Evolutionary conservation across 768 basidiomycete species (phyloP).

Genomic region (Phanerochaete sordida): DNA sequence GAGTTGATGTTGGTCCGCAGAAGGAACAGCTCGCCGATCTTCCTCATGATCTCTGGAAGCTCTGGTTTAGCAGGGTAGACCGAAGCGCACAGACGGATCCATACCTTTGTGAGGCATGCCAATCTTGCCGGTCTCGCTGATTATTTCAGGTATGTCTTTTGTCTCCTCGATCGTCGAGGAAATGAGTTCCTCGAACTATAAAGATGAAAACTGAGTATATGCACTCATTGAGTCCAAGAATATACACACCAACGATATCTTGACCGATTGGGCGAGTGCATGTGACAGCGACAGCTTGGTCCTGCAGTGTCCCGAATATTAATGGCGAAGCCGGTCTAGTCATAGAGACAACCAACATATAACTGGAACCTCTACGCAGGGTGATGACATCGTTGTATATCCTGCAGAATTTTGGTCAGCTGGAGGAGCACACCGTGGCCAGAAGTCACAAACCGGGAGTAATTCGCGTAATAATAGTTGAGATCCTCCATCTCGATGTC

Average conservation of each 20-base stretch:
- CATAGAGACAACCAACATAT: conserved; percentile 63
- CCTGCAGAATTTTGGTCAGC: conserved; percentile 31
- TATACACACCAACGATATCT: conserved; percentile 77
- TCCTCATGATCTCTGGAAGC: conserved; percentile 86
- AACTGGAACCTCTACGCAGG: conserved; percentile 88
- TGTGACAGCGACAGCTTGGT: conserved; percentile 94
- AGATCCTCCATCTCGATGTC: conserved; percentile 95
- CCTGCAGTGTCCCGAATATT: conserved; percentile 42
- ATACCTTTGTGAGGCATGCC: conserved; percentile 81
- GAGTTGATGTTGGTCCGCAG: conserved; percentile 92
- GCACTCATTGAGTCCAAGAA: not conserved
- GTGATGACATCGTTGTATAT: conserved; percentile 99
- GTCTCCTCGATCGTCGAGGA: conserved; percentile 94
- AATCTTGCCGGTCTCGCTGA: conserved; percentile 94
- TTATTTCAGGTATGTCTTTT: conserved; percentile 90
- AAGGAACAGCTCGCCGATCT: conserved; percentile 93
- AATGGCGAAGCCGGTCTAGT: not conserved
- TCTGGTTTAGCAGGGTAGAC: not conserved
- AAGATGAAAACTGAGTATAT: not conserved
- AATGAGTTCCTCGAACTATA: conserved; percentile 89
- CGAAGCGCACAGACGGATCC: not conserved
- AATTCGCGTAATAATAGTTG: conserved; percentile 96
- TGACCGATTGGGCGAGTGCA: conserved; percentile 93
- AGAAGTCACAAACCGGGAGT: conserved; percentile 66
- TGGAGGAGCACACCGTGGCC: conserved; percentile 8